Conservation (phyloP, 1,139 yeast species). For the Candida glucosophila region DNA sequence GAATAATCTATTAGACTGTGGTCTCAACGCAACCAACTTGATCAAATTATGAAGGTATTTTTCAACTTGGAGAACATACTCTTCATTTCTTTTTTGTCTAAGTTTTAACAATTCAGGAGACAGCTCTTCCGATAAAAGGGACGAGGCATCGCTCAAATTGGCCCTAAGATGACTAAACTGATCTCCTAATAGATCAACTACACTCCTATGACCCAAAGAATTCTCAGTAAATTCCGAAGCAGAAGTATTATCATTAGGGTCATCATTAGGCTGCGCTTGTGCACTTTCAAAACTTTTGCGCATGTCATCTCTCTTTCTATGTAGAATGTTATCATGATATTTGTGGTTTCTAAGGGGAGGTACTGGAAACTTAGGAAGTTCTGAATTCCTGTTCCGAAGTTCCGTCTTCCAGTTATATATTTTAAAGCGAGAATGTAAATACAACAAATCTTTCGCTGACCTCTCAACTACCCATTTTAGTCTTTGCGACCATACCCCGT, state of each 20-base stretch:
- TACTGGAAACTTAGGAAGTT: conserved; percentile 23
- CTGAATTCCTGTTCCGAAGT: conserved; percentile 18
- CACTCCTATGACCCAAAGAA: too few species aligned
- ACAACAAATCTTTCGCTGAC: conserved; percentile 61
- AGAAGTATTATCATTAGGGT: not conserved
- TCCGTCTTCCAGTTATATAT: conserved; percentile 34
- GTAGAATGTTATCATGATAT: not conserved
- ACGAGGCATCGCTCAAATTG: conserved; percentile 21
- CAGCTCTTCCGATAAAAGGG: conserved; percentile 16
- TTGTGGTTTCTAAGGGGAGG: conserved; percentile 16
- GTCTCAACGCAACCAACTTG: conserved; percentile 52
- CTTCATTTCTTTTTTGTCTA: conserved; percentile 23
- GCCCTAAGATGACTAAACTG: conserved; percentile 23
- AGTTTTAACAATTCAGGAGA: conserved; percentile 23
- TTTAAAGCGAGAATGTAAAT: conserved; percentile 61
- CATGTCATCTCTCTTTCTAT: not conserved
- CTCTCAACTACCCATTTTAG: conserved; percentile 75
- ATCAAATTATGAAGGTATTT: conserved; percentile 58
- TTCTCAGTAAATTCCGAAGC: too few species aligned
- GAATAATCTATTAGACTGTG: conserved; percentile 75
- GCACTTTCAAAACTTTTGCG: too few species aligned
- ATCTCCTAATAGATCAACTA: too few species aligned
- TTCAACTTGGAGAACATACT: conserved; percentile 39
- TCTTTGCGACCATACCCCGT: conserved; percentile 78
- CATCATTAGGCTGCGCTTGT: too few species aligned